Evolutionary conservation across 2,329 filamentous ascomycete genomes (phyloP), one percentile per base, ranked within the genome.

Genomic region (Rutstroemia sp.): DNA sequence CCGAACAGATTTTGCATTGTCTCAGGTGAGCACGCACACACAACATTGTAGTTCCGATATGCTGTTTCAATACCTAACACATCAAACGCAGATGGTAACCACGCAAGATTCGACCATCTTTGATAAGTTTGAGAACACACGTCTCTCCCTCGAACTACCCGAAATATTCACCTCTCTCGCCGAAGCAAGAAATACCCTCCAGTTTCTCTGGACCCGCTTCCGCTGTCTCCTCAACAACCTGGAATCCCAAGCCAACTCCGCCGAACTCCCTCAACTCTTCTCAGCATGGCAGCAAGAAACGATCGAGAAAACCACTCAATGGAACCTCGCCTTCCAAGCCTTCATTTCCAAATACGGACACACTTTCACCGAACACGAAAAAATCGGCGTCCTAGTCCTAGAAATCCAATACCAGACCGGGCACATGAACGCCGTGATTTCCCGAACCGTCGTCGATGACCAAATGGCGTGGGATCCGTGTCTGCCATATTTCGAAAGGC

Each of bases 371-470:
- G 75, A 69, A 57, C 73, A 71, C 45, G 77, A 82, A 58, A 79
- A 78, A 63, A 75, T 77, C 1, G 79, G 75, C 41, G 81, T 82
- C 54, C 74, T 78, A 2, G 78, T 80, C 16, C 70, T 84, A 12
- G 80, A 82, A 60, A 83, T 84, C 77, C 76, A 76, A 57, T 78
- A 78, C 73, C 65, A 75, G 77, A 58, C 77, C 69, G 54, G 80
- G 1, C 53, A 56, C 19, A 34, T 46, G 19, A 42, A 56, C 27
- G 19, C 49, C 4, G 38, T 42, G 17, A 42, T 56, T 21, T 8
- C 45, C 16, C 30, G 34, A 16, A 12, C 12, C 2, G 17, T 44
- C 5, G 23, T 4, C n/a, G 39, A 58, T 48, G 52, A 56, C 45
- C 54, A 84, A 64, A 74, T 75, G 38, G 72, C 78, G 19, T 84